phyloP scores from a whole-genome alignment of 352 stramenopile species.

The Plasmopara halstedii region DNA sequence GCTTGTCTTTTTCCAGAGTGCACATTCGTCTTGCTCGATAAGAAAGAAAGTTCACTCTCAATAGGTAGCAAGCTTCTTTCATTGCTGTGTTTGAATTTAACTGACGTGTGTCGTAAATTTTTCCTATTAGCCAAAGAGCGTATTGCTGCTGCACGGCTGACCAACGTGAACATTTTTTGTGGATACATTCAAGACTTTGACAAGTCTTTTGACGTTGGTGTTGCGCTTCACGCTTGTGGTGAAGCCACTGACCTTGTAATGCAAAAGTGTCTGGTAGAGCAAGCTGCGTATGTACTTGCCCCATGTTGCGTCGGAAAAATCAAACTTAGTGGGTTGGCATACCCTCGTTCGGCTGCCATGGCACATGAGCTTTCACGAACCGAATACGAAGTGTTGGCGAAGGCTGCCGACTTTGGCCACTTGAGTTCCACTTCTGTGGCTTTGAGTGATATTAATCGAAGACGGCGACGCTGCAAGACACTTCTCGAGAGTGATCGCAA shows the following conservation, averaged over 20 bases:
- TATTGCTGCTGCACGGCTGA: slow-evolving; percentile 44
- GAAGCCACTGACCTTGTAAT: slow-evolving; percentile 80
- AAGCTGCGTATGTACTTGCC: slow-evolving; percentile 64
- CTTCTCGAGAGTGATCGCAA: slow-evolving; percentile 77
- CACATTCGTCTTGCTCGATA: slow-evolving; percentile 73
- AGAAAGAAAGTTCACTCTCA: slow-evolving; percentile 64
- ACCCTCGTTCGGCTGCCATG: slow-evolving; percentile 51
- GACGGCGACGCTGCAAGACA: slow-evolving; percentile 68
- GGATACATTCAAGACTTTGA: slow-evolving; percentile 67
- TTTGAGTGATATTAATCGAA: slow-evolving; percentile 37
- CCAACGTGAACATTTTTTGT: slow-evolving; percentile 71
- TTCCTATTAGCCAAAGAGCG: slow-evolving; percentile 43
- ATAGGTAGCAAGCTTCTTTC: slow-evolving; percentile 35
- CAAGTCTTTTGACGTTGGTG: slow-evolving; percentile 64
- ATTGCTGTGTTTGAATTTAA: neutral
- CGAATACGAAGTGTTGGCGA: slow-evolving; percentile 73
- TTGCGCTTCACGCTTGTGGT: slow-evolving; percentile 73
- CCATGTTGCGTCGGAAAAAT: slow-evolving; percentile 81
- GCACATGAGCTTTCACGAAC: slow-evolving; percentile 32
- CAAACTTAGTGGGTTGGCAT: slow-evolving; percentile 50
- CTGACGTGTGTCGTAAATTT: neutral
- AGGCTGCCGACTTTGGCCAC: slow-evolving; percentile 71
- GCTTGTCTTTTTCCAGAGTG: slow-evolving; percentile 67
- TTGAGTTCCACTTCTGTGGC: slow-evolving; percentile 30
- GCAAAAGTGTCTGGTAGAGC: slow-evolving; percentile 52